phyloP scores from a whole-genome alignment of 2,329 filamentous ascomycete genomes.

The Alternaria atra region DNA sequence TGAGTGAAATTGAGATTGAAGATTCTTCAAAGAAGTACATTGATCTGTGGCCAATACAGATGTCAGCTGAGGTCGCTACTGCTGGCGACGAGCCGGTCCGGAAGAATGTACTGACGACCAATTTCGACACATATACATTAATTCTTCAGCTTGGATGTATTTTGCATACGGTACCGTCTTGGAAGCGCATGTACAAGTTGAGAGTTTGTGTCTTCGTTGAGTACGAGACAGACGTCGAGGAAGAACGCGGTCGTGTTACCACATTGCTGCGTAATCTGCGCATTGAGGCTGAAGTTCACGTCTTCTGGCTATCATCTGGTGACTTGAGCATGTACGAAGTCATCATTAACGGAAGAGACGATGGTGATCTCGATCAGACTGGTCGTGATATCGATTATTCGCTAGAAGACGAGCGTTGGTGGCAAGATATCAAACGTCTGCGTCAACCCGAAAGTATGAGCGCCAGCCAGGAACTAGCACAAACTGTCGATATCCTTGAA shows the following conservation, averaged over 20 bases:
- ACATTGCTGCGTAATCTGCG: constrained; percentile 80
- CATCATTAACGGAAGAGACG: constrained; percentile 75
- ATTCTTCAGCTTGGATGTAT: constrained; percentile 89
- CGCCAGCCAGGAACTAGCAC: constrained; percentile 56
- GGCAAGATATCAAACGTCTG: constrained; percentile 73
- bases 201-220: constrained; percentile 89
- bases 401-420: constrained; percentile 80
- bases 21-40: constrained; percentile 78
- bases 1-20: constrained; percentile 54
- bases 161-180: constrained; percentile 79
- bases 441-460: constrained; percentile 49
- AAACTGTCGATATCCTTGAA: constrained; percentile 56
- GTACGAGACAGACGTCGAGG: constrained; percentile 82
- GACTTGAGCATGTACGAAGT: constrained; percentile 74
- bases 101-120: constrained; percentile 77
- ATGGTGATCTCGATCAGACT: constrained; percentile 62
- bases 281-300: constrained; percentile 79
- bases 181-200: constrained; percentile 76
- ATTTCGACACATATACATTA: constrained; percentile 91
- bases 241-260: constrained; percentile 76
- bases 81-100: constrained; percentile 55
- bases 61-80: constrained; percentile 82
- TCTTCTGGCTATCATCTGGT: constrained; percentile 83
- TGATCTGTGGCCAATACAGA: constrained; percentile 91
- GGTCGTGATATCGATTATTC: constrained; percentile 70